Conservation (phyloP, 2,329 filamentous ascomycete genomes). For the Metarhizium brunneum region DNA sequence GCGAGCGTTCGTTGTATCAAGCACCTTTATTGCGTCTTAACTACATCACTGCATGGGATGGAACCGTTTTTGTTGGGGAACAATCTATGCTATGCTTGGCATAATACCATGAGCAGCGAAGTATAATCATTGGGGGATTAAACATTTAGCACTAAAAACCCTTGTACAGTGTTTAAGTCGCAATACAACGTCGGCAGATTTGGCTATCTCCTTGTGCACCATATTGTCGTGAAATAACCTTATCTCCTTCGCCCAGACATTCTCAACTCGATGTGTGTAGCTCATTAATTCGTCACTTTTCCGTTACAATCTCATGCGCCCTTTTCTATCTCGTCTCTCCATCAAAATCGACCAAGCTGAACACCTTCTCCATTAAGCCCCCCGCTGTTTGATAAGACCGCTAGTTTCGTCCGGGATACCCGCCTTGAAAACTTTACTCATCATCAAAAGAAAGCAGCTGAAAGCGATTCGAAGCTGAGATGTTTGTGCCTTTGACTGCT, state of each 20-base stretch:
- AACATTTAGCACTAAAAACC: neutral
- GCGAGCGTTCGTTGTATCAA: neutral
- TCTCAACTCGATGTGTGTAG: neutral
- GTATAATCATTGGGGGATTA: neutral
- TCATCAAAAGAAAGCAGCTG: slow-evolving; percentile 45
- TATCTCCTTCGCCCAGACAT: neutral
- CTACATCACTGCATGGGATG: neutral
- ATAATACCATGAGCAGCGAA: neutral
- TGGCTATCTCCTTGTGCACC: neutral
- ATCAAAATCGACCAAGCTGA: neutral
- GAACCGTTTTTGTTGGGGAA: neutral
- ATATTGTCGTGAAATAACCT: neutral
- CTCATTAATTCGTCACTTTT: neutral
- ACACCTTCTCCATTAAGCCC: neutral
- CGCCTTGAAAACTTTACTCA: slow-evolving; percentile 7
- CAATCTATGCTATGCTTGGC: neutral
- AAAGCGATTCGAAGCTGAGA: slow-evolving; percentile 49
- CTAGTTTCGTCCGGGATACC: neutral
- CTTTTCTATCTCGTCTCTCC: neutral
- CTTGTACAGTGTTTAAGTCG: neutral
- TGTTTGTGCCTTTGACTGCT: slow-evolving; percentile 24
- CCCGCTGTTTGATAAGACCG: neutral
- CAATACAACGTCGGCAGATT: neutral
- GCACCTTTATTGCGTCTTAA: neutral
- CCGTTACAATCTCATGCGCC: neutral